Conservation (phyloP, 2,329 filamentous ascomycete species). For the Dothideomycetes sp. region DNA sequence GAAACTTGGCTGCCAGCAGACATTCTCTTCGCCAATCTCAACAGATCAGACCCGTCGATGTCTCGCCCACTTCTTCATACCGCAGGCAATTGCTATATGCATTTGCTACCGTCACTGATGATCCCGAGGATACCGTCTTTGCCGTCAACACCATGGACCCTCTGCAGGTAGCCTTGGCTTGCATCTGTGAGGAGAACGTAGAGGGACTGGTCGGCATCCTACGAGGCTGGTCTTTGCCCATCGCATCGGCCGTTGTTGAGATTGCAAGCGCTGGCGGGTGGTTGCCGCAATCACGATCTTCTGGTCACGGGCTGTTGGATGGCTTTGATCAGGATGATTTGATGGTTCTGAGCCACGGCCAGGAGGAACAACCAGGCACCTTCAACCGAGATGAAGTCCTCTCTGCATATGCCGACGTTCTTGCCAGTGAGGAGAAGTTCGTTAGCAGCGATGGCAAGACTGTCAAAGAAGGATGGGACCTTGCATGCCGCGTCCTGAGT, state of each 20-base stretch:
- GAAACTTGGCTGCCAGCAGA: constrained; percentile 33
- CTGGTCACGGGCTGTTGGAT: constrained; percentile 44
- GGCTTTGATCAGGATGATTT: constrained; percentile 75
- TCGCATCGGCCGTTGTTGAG: constrained; percentile 71
- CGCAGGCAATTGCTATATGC: constrained; percentile 60
- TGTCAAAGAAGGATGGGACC: constrained; percentile 64
- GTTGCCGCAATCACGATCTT: constrained; percentile 51
- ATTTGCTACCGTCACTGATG: constrained; percentile 54
- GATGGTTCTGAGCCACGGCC: constrained; percentile 64
- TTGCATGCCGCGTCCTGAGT: constrained; percentile 72
- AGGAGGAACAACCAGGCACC: constrained; percentile 46
- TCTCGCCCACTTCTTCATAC: constrained; percentile 55
- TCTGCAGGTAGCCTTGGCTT: constrained; percentile 72
- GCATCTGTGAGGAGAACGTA: constrained; percentile 70
- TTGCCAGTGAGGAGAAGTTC: constrained; percentile 36
- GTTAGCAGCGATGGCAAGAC: constrained; percentile 19
- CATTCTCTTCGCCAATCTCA: constrained; percentile 26
- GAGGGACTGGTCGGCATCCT: constrained; percentile 66
- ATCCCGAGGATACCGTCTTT: constrained; percentile 54
- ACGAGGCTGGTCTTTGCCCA: constrained; percentile 66
- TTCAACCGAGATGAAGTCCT: constrained; percentile 70
- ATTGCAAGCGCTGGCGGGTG: constrained; percentile 74
- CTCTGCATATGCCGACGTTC: constrained; percentile 61
- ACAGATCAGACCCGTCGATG: constrained; percentile 35
- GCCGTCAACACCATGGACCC: constrained; percentile 64